These are phyloP conservation scores for Fusarium drepaniforme DNA, from an alignment of 2,329 filamentous ascomycete genomes.

Conservation along the genomic window DNA sequence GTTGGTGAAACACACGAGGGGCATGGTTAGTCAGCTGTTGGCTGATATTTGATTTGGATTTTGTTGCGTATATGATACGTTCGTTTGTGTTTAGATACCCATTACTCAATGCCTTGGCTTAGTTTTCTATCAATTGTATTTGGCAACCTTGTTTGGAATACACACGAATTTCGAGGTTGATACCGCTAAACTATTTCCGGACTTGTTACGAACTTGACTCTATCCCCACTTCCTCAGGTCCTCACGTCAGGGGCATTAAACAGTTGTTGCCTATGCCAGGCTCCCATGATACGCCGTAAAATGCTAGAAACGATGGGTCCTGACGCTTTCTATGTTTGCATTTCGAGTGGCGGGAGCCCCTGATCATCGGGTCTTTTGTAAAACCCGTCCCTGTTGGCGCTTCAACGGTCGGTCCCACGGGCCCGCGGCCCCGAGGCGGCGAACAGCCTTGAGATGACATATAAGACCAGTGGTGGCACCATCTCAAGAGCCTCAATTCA, in stretches of 20 bases:
- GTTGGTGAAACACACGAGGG: slow-evolving; percentile 41
- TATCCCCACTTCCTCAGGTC: background rate
- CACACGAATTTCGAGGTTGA: background rate
- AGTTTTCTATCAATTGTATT: background rate
- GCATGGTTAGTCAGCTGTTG: slow-evolving; percentile 25
- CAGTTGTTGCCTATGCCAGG: background rate
- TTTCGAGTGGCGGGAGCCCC: background rate
- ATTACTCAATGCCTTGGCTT: background rate
- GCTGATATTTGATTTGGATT: slow-evolving; percentile 20
- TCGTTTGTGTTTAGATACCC: slow-evolving; percentile 10
- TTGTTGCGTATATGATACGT: background rate
- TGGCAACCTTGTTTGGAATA: background rate
- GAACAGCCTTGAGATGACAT: background rate
- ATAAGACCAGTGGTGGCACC: background rate
- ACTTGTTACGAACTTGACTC: background rate
- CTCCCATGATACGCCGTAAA: background rate
- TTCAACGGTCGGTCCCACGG: background rate
- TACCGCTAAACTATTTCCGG: background rate
- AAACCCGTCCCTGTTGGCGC: background rate
- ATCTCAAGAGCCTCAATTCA: background rate
- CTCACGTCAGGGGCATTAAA: background rate
- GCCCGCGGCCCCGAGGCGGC: background rate
- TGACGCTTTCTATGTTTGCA: background rate
- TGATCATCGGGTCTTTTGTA: background rate
- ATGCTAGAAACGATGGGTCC: background rate